Percentiles rank a stretch among this genome's conserved stretches.
Evolutionary conservation across 345 rosid species (phyloP).

Genomic region (Carallia pectinifolia): DNA sequence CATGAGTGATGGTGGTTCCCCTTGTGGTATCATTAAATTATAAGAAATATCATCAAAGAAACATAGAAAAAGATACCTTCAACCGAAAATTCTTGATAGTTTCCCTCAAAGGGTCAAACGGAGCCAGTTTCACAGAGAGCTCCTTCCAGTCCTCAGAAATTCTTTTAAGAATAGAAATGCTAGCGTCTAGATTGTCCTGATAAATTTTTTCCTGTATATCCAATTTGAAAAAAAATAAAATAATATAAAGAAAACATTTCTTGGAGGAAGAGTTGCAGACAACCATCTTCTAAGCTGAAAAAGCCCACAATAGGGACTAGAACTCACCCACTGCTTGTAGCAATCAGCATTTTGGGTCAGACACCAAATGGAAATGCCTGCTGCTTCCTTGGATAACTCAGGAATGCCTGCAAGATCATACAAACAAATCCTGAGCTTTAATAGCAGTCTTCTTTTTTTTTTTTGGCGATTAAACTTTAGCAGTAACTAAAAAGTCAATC

Average conservation of each 20-base stretch:
- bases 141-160: slow-evolving; percentile 62
- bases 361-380: slow-evolving; percentile 56
- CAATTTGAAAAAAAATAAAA: not conserved
- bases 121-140: slow-evolving; percentile 45
- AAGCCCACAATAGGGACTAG: slow-evolving; percentile 10
- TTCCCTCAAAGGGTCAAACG: slow-evolving; percentile 44
- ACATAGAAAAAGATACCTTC: slow-evolving; percentile 43
- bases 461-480: not conserved
- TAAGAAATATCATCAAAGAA: not conserved
- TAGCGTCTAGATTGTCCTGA: slow-evolving; percentile 55
- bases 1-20: slow-evolving; percentile 6
- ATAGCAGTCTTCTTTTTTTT: not conserved
- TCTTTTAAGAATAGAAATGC: slow-evolving; percentile 51
- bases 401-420: slow-evolving; percentile 41
- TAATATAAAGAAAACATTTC: not conserved
- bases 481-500: not conserved
- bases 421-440: slow-evolving; percentile 9
- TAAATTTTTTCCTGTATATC: slow-evolving; percentile 54
- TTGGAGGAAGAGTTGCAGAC: not conserved
- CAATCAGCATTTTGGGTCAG: slow-evolving; percentile 61
- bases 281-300: not conserved
- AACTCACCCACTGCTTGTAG: slow-evolving; percentile 74
- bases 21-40: not conserved
- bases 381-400: slow-evolving; percentile 69
- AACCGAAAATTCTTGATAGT: slow-evolving; percentile 50